Evolutionary conservation across 2,329 filamentous ascomycete species (phyloP).

Genomic region (Alternaria sp.): DNA sequence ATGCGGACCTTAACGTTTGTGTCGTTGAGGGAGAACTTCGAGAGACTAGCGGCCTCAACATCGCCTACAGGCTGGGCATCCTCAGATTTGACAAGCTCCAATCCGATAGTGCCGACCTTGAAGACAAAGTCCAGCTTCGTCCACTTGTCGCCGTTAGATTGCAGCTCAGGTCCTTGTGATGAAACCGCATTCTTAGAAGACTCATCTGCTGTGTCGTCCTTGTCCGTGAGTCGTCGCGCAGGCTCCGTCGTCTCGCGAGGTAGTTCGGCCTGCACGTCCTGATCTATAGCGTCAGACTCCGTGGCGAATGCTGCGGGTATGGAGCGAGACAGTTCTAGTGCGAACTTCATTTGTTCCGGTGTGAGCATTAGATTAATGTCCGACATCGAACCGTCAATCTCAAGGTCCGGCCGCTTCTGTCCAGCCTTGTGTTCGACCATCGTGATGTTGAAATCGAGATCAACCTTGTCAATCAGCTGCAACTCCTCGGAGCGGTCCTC

Average conservation of each 20-base stretch:
- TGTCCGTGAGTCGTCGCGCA: constrained; percentile 54
- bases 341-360: constrained; percentile 87
- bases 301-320: constrained; percentile 86
- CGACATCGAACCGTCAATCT: constrained; percentile 90
- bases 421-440: constrained; percentile 85
- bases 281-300: constrained; percentile 70
- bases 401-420: constrained; percentile 82
- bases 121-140: constrained; percentile 93
- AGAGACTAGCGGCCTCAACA: constrained; percentile 79
- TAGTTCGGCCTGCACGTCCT: constrained; percentile 77
- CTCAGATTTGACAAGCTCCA: constrained; percentile 83
- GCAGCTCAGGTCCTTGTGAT: constrained; percentile 68
- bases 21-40: constrained; percentile 91
- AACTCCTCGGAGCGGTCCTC: constrained; percentile 78
- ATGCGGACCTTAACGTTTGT: constrained; percentile 91
- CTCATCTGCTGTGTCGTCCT: constrained; percentile 35
- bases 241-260: constrained; percentile 61
- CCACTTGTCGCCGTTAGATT: constrained; percentile 74
- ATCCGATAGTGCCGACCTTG: constrained; percentile 81
- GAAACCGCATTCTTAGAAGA: constrained; percentile 59
- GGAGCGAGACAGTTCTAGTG: constrained; percentile 84
- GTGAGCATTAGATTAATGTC: constrained; percentile 90
- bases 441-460: constrained; percentile 89
- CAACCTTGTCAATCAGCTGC: constrained; percentile 96
- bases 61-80: constrained; percentile 80